Base-by-base conservation (phyloP, 2,329 filamentous ascomycete species). In the Sporothrix euskadiensis region DNA sequence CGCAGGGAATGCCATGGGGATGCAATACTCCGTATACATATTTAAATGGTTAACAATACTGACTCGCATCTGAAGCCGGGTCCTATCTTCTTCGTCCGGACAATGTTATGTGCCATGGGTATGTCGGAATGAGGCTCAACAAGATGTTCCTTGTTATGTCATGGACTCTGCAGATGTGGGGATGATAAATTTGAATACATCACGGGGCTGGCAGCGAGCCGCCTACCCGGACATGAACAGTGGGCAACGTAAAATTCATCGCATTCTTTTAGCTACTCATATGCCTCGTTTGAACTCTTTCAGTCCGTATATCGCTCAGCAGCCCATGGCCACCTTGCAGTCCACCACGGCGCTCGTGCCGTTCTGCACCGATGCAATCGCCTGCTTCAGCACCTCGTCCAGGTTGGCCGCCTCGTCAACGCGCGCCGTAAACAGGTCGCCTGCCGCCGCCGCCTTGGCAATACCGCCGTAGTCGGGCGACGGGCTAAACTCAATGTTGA, bases 401-500 rank as follows among this genome's bases (percentile, higher is more conserved):
- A 89, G 80, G 19, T 86, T 83, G 1, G 80, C 80, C 1, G 83
- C 81, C 71, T 84, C 82, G 61, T 85, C 84, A 0, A 88, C 86
- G 71, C 80, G 81, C 0, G 84, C 85, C 0, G 87, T 82, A 73
- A 85, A 85, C 8, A 89, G 79, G 26, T 88, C 83, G 7, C 88
- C 88, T 1, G 85, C 86, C 0, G 86, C 85, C 0, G 88, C 87
- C 0, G 88, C 88, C 81, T 88, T 88, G 26, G 88, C 88, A 69
- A 90, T 89, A 52, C 87, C 88, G 0, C 86, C 80, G 77, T 88
- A 90, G 78, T 90, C 87, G 0, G 88, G 88, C 4, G 83, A 82
- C 0, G 88, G 88, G 35, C 84, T 82, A 75, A 90, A 89, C 0
- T 86, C 87, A 75, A 90, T 89, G 77, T 89, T 89, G 76, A 89